phyloP scores from a whole-genome alignment of 352 stramenopile species.

The Globisporangium cederbergense region DNA sequence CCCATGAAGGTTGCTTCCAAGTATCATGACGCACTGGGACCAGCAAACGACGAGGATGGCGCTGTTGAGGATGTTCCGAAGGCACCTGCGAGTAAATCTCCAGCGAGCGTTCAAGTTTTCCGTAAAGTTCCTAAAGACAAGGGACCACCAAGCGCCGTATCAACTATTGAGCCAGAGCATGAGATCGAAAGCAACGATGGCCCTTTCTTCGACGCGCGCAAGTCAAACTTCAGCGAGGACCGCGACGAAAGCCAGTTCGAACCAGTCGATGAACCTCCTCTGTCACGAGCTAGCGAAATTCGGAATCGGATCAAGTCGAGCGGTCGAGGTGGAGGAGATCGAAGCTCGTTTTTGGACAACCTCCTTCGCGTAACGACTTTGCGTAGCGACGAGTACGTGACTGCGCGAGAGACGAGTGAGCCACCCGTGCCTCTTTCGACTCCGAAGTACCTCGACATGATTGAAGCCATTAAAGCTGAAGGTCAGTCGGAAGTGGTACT shows the following conservation, averaged over 20 bases:
- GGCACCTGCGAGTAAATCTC: neutral
- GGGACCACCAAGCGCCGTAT: neutral
- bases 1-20: constrained; percentile 9
- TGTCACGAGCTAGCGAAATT: constrained; percentile 14
- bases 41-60: neutral
- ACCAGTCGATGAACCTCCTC: constrained; percentile 7
- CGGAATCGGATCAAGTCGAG: constrained; percentile 14
- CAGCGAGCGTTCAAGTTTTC: neutral
- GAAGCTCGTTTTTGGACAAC: constrained; percentile 17
- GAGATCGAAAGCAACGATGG: constrained; percentile 31
- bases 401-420: constrained; percentile 13
- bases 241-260: neutral
- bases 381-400: constrained; percentile 19
- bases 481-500: constrained; percentile 18
- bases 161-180: constrained; percentile 37
- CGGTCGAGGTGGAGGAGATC: neutral
- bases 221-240: neutral
- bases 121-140: neutral
- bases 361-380: constrained; percentile 16
- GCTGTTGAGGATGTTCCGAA: neutral
- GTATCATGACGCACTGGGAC: constrained; percentile 6
- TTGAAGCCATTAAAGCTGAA: constrained; percentile 10
- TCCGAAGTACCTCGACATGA: constrained; percentile 13
- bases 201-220: constrained; percentile 10
- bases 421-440: constrained; percentile 9